Evolutionary conservation across 441 rosid genomes (phyloP).

Genomic region (Theobroma grandiflorum): DNA sequence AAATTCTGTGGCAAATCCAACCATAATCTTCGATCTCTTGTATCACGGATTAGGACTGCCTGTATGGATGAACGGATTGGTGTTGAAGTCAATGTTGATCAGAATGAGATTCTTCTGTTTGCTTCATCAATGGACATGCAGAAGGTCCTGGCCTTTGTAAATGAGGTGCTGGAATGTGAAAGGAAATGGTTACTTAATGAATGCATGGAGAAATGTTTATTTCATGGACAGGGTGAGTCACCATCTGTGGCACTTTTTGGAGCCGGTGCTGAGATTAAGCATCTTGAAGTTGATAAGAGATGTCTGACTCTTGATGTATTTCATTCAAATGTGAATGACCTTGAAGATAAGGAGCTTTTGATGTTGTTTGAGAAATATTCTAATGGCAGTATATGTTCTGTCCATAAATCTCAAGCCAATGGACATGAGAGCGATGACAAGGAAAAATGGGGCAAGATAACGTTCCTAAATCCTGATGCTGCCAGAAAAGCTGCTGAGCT

Average conservation of each 20-base stretch:
- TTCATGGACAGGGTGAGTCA: slow-evolving; percentile 57
- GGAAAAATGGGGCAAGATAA: slow-evolving; percentile 74
- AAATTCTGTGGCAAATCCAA: slow-evolving; percentile 81
- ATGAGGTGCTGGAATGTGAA: slow-evolving; percentile 65
- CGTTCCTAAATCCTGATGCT: slow-evolving; percentile 69
- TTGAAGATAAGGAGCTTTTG: slow-evolving; percentile 78
- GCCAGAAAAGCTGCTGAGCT: slow-evolving; percentile 64
- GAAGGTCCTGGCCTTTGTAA: slow-evolving; percentile 56
- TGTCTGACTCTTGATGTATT: slow-evolving; percentile 72
- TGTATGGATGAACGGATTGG: slow-evolving; percentile 70
- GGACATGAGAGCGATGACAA: slow-evolving; percentile 53
- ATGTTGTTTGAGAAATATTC: slow-evolving; percentile 65
- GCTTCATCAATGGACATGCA: slow-evolving; percentile 61
- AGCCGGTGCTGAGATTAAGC: slow-evolving; percentile 91
- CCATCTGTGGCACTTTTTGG: slow-evolving; percentile 81
- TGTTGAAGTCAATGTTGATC: slow-evolving; percentile 60
- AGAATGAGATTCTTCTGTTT: slow-evolving; percentile 70
- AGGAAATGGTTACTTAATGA: slow-evolving; percentile 68
- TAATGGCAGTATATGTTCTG: slow-evolving; percentile 62
- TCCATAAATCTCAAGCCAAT: slow-evolving; percentile 51
- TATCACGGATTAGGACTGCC: slow-evolving; percentile 54
- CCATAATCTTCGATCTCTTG: slow-evolving; percentile 57
- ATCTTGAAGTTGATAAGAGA: slow-evolving; percentile 83
- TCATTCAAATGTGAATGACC: slow-evolving; percentile 48
- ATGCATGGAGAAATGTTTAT: slow-evolving; percentile 74